phyloP scores from a whole-genome alignment of 2,329 filamentous ascomycete species.

The Teratosphaeria nubilosa region DNA sequence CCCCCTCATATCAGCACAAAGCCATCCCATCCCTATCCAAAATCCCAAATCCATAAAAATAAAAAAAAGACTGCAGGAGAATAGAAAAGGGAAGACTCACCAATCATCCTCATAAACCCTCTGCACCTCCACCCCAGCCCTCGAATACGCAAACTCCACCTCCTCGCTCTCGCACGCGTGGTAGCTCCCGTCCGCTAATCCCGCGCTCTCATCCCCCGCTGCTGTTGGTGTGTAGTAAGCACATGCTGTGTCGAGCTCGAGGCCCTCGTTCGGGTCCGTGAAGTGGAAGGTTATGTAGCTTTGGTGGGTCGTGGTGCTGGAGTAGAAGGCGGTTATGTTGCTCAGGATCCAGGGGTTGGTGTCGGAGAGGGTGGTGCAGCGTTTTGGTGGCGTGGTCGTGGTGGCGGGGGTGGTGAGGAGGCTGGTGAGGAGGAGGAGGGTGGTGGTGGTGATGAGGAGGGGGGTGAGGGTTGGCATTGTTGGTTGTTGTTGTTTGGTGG shows the following conservation, averaged over 20 bases:
- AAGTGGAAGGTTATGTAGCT: conserved; percentile 17
- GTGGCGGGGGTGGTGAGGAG: background rate
- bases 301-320: background rate
- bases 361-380: background rate
- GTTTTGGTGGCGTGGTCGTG: background rate
- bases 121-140: conserved; percentile 8
- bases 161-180: conserved; percentile 13
- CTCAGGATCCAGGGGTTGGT: background rate
- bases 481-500: background rate
- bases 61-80: background rate
- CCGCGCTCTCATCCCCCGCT: conserved; percentile 2
- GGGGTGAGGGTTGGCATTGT: background rate
- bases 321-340: background rate
- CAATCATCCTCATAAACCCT: conserved; percentile 13
- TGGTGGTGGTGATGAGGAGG: background rate
- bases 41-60: background rate
- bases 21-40: too few relatives aligned
- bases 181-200: conserved; percentile 7
- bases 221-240: background rate
- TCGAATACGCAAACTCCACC: conserved; percentile 15
- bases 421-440: background rate
- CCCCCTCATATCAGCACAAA: background rate
- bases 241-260: conserved; percentile 18
- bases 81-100: conserved; percentile 8
- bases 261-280: conserved; percentile 17